Percentiles rank a stretch among this genome's conserved stretches.
These are phyloP conservation scores for Ceratocystis albifundus DNA, from an alignment of 2,329 filamentous ascomycete genomes.

Conservation along the genomic window DNA sequence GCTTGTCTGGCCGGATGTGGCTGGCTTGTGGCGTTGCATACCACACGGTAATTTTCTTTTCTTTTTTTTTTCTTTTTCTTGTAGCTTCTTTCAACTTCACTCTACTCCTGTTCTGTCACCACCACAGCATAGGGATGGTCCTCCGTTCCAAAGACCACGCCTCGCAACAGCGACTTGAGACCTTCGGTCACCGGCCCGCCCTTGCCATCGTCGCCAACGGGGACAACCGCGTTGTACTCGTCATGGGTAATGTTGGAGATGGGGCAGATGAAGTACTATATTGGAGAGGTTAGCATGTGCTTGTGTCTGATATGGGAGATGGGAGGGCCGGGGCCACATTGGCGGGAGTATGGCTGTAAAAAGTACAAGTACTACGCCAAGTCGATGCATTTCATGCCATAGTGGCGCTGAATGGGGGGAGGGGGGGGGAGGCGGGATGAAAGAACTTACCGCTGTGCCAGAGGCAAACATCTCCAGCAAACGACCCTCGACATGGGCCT, in stretches of 20 bases:
- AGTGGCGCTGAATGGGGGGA: background rate
- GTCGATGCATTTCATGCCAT: background rate
- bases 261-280: conserved; percentile 57
- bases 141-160: conserved; percentile 64
- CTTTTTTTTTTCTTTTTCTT: too few relatives aligned
- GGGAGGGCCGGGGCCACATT: too few relatives aligned
- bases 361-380: background rate
- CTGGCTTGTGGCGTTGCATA: too few relatives aligned
- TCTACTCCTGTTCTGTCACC: conserved; percentile 41
- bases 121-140: conserved; percentile 59
- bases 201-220: conserved; percentile 44
- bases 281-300: conserved; percentile 9
- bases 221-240: conserved; percentile 50
- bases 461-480: conserved; percentile 76
- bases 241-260: conserved; percentile 58
- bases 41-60: too few relatives aligned
- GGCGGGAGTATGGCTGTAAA: background rate
- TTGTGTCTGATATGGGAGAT: background rate
- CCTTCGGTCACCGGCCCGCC: conserved; percentile 46
- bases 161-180: conserved; percentile 55
- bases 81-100: background rate
- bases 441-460: conserved; percentile 63
- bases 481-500: conserved; percentile 62
- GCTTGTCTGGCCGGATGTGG: too few relatives aligned
- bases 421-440: background rate